phyloP scores from a whole-genome alignment of 1,139 yeast genomes.

The Suhomyces wounanorum region DNA sequence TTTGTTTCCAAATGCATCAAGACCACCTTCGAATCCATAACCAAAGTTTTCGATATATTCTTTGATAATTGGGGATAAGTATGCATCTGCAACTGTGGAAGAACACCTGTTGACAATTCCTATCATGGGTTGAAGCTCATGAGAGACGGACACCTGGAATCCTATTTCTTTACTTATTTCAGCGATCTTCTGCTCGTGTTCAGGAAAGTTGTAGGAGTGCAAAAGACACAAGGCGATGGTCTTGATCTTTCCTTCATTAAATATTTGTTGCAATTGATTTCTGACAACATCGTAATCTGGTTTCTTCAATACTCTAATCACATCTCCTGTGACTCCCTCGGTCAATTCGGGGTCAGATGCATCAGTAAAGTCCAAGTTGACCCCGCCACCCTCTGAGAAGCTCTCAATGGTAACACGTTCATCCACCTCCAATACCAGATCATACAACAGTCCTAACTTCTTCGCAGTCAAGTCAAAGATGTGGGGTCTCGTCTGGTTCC shows the following conservation, averaged over 20 bases:
- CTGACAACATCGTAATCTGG: slow-evolving; percentile 34
- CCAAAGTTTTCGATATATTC: slow-evolving; percentile 41
- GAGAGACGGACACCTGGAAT: slow-evolving; percentile 43
- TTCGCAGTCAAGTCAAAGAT: slow-evolving; percentile 25
- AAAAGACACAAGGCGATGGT: slow-evolving; percentile 43
- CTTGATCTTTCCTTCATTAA: slow-evolving; percentile 28
- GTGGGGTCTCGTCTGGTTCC: slow-evolving; percentile 28
- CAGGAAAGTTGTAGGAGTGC: slow-evolving; percentile 44
- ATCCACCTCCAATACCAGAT: slow-evolving; percentile 40
- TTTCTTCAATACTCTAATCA: slow-evolving; percentile 30
- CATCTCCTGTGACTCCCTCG: slow-evolving; percentile 41
- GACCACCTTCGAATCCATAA: slow-evolving; percentile 46
- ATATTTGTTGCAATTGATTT: slow-evolving; percentile 27
- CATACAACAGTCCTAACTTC: slow-evolving; percentile 31
- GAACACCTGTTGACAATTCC: slow-evolving; percentile 47
- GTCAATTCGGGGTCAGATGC: slow-evolving; percentile 24
- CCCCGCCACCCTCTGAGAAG: slow-evolving; percentile 46
- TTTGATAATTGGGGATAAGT: slow-evolving; percentile 41
- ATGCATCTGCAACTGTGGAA: slow-evolving; percentile 50
- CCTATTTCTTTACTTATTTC: slow-evolving; percentile 40
- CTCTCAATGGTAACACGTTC: slow-evolving; percentile 41
- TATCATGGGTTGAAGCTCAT: slow-evolving; percentile 46
- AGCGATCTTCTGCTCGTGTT: slow-evolving; percentile 40
- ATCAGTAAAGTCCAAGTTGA: slow-evolving; percentile 22
- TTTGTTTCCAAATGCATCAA: slow-evolving; percentile 44